Evolutionary conservation across 208 protist genomes (phyloP).

Genomic region (Phytomonas francai): DNA sequence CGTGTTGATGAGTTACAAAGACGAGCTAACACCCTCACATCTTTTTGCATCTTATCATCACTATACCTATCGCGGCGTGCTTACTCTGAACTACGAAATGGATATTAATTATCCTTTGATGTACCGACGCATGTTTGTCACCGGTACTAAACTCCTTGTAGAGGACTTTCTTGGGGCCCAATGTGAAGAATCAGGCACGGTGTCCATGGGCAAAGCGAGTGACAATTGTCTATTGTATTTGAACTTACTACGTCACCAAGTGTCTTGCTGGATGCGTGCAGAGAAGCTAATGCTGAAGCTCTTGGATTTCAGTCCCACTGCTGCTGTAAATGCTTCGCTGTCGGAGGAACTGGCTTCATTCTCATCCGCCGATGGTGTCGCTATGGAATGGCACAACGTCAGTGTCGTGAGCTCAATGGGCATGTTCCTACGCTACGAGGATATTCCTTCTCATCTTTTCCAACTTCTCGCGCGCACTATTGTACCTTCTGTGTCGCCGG

Average conservation of each 20-base stretch:
- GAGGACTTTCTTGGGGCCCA: slow-evolving; percentile 48
- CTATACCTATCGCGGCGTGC: slow-evolving; percentile 52
- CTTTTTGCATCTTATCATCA: slow-evolving; percentile 55
- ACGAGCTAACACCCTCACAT: slow-evolving; percentile 31
- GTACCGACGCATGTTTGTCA: slow-evolving; percentile 61
- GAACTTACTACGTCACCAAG: slow-evolving; percentile 43
- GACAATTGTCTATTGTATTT: slow-evolving; percentile 49
- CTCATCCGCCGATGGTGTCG: slow-evolving; percentile 42
- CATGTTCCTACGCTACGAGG: slow-evolving; percentile 43
- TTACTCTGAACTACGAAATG: slow-evolving; percentile 73
- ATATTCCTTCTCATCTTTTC: background rate
- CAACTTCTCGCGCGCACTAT: slow-evolving; percentile 13
- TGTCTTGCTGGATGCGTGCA: slow-evolving; percentile 55
- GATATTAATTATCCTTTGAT: slow-evolving; percentile 52
- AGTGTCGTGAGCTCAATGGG: slow-evolving; percentile 42
- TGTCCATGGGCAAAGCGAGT: slow-evolving; percentile 14
- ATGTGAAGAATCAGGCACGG: slow-evolving; percentile 14
- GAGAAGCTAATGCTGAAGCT: slow-evolving; percentile 54
- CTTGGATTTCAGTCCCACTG: slow-evolving; percentile 3
- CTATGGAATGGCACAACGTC: slow-evolving; percentile 49
- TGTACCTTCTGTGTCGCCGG: background rate
- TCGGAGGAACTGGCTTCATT: slow-evolving; percentile 20
- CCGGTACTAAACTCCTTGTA: slow-evolving; percentile 58
- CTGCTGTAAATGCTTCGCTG: slow-evolving; percentile 9
- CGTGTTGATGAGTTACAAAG: slow-evolving; percentile 63